Conservation (phyloP, 2,329 filamentous ascomycete species). For the Decorospora gaudefroyi region DNA sequence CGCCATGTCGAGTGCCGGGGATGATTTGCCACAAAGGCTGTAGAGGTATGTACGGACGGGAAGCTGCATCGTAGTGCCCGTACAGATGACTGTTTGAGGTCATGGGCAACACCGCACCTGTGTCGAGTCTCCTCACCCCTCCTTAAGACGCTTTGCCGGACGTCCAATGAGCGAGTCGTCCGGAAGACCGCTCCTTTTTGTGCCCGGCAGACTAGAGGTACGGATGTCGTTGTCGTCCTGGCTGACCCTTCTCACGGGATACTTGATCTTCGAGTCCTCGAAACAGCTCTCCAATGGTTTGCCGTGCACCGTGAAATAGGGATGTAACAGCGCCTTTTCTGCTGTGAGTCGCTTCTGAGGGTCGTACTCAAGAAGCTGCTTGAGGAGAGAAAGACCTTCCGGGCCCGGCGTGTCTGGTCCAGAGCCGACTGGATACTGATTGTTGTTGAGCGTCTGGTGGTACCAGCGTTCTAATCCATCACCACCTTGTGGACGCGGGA, state of each 20-base stretch:
- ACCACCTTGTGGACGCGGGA: conserved; percentile 54
- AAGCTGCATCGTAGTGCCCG: conserved; percentile 5
- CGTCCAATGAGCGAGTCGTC: conserved; percentile 73
- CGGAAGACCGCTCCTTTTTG: conserved; percentile 82
- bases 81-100: not conserved
- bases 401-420: conserved; percentile 50
- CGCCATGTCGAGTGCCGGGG: conserved; percentile 7
- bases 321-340: conserved; percentile 83
- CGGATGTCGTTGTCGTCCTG: conserved; percentile 95
- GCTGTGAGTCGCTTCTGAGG: conserved; percentile 86
- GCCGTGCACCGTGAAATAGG: conserved; percentile 71
- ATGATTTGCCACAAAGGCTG: conserved; percentile 10
- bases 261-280: conserved; percentile 83
- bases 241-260: conserved; percentile 86
- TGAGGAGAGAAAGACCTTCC: conserved; percentile 81
- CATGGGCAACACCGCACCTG: not conserved
- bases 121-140: conserved; percentile 34
- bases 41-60: conserved; percentile 7
- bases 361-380: conserved; percentile 87
- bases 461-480: conserved; percentile 70
- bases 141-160: conserved; percentile 61
- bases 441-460: conserved; percentile 54
- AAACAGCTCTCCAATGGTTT: conserved; percentile 84
- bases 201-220: conserved; percentile 85
- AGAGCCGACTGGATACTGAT: conserved; percentile 50